Evolutionary conservation across 495 filamentous ascomycete species (phyloP), one percentile per base, ranked within the genome.

Genomic region (Aspergillus egyptiacus): DNA sequence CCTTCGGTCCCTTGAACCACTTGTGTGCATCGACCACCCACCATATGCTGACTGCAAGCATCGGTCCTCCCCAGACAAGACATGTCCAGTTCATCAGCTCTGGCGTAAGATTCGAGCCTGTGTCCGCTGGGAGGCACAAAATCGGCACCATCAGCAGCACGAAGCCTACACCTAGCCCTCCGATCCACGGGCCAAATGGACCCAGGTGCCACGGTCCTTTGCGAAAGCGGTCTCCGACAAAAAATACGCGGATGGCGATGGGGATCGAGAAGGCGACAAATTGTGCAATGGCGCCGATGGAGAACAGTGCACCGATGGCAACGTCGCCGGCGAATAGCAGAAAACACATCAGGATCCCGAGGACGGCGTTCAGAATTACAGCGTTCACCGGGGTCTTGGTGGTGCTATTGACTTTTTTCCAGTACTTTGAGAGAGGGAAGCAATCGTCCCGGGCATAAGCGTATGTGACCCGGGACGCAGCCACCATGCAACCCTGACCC

Each of bases 401-500:
- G 64, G 64, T 47, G 20, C 61, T 58, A 67, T 90, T 82, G 37
- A 90, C 81, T n/a, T 68, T 55, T 63, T 84, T 87, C 66, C 83
- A 83, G 55, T 74, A 74, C 0, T 56, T 72, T 6, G 82, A 86
- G n/a, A 72, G 61, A 0, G 81, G 81, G 66, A 89, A 89, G 60
- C 83, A 86, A 55, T 81, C 86, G 64, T 90, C 86, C 10, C 86
- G 81, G 6, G 85, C 85, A 62, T 89, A 89, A 14, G 86, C 86
- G 56, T 87, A 90, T 14, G 85, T 87, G 20, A 90, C 86, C 41
- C 86, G 73, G 5, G 82, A 86, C 2, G 86, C 86, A 11, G 86
- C 84, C 23, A 90, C 83, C 86, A 88, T 88, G 63, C 84, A 88
- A 2, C 83, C 86, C 67, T 90, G 86, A 15, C 86, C 86, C 86